Conservation (phyloP, 805 yeast genomes). For the Saturnispora galanensis region DNA sequence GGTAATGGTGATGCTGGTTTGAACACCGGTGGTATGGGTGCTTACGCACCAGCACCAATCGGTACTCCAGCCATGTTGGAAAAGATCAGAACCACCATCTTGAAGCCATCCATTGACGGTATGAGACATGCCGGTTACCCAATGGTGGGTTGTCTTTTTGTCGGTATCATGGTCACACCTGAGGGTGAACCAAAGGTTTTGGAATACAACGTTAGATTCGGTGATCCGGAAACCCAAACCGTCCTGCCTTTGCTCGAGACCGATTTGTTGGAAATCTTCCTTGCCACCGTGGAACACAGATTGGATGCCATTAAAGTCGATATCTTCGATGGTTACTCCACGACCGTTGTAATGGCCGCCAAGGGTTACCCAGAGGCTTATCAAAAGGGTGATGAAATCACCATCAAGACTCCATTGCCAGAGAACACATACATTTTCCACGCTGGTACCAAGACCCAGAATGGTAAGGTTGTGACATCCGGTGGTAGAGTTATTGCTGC, state of each 20-base stretch:
- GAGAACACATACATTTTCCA: constrained; percentile 74
- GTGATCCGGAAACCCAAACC: constrained; percentile 98
- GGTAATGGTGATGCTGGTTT: constrained; percentile 91
- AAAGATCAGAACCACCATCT: constrained; percentile 61
- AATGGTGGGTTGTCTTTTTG: constrained; percentile 89
- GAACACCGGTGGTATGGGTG: constrained; percentile 99
- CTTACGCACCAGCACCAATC: constrained; percentile 95
- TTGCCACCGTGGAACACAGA: constrained; percentile 92
- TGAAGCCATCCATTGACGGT: constrained; percentile 89
- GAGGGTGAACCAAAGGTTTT: constrained; percentile 79
- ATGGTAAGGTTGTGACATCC: constrained; percentile 54
- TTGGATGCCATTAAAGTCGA: constrained; percentile 67
- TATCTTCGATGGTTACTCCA: constrained; percentile 46
- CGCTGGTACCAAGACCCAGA: constrained; percentile 73
- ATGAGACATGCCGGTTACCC: constrained; percentile 95
- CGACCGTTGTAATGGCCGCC: constrained; percentile 94
- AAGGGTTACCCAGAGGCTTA: constrained; percentile 94
- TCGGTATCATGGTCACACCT: constrained; percentile 88
- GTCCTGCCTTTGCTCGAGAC: constrained; percentile 82
- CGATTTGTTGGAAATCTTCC: constrained; percentile 86
- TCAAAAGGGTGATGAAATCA: constrained; percentile 76
- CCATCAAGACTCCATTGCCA: constrained; percentile 38
- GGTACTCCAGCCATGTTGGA: constrained; percentile 69
- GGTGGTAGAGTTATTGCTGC: constrained; percentile 98
- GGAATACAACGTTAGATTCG: constrained; percentile 96